Percentiles rank a stretch among this genome's conserved stretches.
Evolutionary conservation across 768 basidiomycete genomes (phyloP).

Genomic region (Hebeloma cylindrosporum): DNA sequence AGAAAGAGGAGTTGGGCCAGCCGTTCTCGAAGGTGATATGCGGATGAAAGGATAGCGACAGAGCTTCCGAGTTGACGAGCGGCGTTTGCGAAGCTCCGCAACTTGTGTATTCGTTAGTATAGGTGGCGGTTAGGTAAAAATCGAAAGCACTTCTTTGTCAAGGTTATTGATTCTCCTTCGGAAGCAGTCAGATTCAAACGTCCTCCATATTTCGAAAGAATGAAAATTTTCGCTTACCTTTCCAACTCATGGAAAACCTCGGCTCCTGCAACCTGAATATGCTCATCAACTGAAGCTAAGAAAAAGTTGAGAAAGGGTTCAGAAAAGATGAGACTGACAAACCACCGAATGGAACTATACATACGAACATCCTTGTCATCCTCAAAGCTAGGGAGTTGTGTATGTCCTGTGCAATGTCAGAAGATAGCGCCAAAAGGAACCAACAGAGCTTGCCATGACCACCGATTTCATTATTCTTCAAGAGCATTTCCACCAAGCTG

Average conservation of each 20-base stretch:
- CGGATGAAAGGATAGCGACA: constrained; percentile 73
- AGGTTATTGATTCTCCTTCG: constrained; percentile 57
- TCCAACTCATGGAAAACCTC: constrained; percentile 65
- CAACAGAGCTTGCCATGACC: constrained; percentile 29
- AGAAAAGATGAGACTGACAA: background rate
- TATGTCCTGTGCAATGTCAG: constrained; percentile 28
- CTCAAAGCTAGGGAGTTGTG: constrained; percentile 51
- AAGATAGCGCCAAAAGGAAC: background rate
- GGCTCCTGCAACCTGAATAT: constrained; percentile 65
- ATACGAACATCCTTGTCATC: constrained; percentile 67
- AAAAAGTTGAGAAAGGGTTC: background rate
- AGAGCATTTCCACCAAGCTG: constrained; percentile 51
- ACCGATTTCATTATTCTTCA: constrained; percentile 35
- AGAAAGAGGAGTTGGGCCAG: constrained; percentile 68
- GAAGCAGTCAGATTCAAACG: constrained; percentile 3
- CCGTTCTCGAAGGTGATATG: constrained; percentile 68
- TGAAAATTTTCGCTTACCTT: constrained; percentile 38
- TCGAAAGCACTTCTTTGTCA: constrained; percentile 56
- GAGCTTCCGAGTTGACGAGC: constrained; percentile 76
- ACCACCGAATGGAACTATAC: constrained; percentile 28
- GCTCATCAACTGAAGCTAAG: constrained; percentile 65
- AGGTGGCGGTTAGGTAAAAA: background rate
- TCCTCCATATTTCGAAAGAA: background rate
- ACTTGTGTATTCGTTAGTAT: constrained; percentile 33
- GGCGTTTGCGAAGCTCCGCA: constrained; percentile 76